Conservation (phyloP, 495 filamentous ascomycete species). For the Daldinia decipiens region DNA sequence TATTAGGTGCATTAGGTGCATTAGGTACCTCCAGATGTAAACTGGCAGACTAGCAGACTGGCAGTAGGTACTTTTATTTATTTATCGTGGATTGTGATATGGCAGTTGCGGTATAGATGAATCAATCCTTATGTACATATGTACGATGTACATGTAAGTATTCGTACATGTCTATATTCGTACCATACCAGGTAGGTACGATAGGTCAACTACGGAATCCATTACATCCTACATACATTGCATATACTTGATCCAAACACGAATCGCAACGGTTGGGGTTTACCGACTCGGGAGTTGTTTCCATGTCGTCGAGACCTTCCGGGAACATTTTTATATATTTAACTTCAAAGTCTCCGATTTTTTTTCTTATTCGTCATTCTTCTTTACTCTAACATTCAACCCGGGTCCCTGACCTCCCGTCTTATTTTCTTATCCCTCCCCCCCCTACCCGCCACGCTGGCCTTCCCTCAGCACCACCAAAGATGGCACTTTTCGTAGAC, state of each 20-base stretch:
- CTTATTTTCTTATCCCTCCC: neutral
- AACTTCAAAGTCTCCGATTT: slow-evolving; percentile 20
- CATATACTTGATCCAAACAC: slow-evolving; percentile 12
- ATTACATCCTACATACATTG: slow-evolving; percentile 5
- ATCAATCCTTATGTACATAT: slow-evolving; percentile 7
- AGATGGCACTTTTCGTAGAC: slow-evolving; percentile 74
- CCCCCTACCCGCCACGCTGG: slow-evolving; percentile 8
- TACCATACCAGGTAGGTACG: neutral
- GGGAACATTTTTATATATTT: neutral
- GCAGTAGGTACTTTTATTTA: too few species aligned
- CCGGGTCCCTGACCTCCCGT: neutral
- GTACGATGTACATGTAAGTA: neutral
- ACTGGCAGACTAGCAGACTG: too few species aligned
- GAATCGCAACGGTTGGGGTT: slow-evolving; percentile 32
- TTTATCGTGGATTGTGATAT: slow-evolving; percentile 16
- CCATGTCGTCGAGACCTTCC: slow-evolving; percentile 1
- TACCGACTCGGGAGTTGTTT: slow-evolving; percentile 29
- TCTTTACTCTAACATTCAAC: slow-evolving; percentile 2
- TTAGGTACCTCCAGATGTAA: too few species aligned
- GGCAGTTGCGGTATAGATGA: slow-evolving; percentile 11
- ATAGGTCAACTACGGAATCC: neutral
- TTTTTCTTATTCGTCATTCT: slow-evolving; percentile 16
- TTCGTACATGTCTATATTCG: neutral
- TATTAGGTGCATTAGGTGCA: neutral
- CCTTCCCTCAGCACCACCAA: slow-evolving; percentile 19